Evolutionary conservation across 768 basidiomycete species (phyloP).

Genomic region (Amanita brunnescens): DNA sequence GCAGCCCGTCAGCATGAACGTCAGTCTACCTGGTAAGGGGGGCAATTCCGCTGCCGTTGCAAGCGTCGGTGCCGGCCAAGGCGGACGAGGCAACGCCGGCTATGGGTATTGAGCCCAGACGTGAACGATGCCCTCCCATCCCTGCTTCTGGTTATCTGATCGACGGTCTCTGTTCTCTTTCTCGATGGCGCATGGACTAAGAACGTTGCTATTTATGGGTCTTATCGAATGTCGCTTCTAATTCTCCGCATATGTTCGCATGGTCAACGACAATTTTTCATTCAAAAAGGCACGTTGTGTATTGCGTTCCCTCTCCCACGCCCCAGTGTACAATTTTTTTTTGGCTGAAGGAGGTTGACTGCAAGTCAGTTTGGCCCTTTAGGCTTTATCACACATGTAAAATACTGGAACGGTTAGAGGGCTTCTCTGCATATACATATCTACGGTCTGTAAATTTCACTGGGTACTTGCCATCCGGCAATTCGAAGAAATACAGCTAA

Average conservation of each 20-base stretch:
- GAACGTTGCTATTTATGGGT: slow-evolving; percentile 1
- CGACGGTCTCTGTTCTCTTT: not conserved
- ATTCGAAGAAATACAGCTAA: not conserved
- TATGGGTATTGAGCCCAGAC: slow-evolving; percentile 27
- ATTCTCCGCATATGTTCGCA: not conserved
- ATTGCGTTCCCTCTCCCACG: not conserved
- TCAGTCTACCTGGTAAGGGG: slow-evolving; percentile 24
- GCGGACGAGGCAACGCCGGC: slow-evolving; percentile 26
- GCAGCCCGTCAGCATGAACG: slow-evolving; percentile 40
- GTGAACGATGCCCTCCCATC: not conserved
- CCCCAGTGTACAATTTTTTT: not conserved
- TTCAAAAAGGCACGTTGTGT: not conserved
- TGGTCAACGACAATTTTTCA: not conserved
- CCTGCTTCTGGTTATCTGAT: not conserved
- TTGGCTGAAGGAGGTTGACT: not conserved
- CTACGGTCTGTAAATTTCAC: not conserved
- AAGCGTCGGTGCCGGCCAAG: slow-evolving; percentile 15
- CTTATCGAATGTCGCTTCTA: slow-evolving; percentile 3
- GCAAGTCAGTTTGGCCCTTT: not conserved
- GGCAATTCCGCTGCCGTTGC: slow-evolving; percentile 20
- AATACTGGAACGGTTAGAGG: not conserved
- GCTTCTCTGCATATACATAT: not conserved
- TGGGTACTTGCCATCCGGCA: not conserved
- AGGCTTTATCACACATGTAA: not conserved
- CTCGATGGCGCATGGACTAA: not conserved